These are phyloP conservation scores for Pseudomicrostroma phylloplanum DNA, from an alignment of 1,284 basidiomycete genomes.

Conservation along the genomic window DNA sequence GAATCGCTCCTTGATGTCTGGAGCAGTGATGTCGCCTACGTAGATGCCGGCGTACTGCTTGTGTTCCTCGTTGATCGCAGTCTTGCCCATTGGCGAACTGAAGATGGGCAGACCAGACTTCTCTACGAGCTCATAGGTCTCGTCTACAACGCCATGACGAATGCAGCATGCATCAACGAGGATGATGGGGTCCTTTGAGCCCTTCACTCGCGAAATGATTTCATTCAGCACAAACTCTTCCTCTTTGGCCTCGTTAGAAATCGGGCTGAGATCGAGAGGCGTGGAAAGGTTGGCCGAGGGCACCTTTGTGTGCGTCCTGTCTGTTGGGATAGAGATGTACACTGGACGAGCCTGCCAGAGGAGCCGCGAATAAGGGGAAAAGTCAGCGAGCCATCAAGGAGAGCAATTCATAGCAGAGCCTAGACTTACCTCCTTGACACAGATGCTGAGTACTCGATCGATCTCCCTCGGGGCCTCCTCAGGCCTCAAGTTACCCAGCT, in stretches of 20 bases:
- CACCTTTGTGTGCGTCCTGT: slow-evolving; percentile 68
- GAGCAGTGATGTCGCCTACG: slow-evolving; percentile 38
- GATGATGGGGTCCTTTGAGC: slow-evolving; percentile 66
- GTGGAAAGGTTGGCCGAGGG: slow-evolving; percentile 62
- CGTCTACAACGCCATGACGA: slow-evolving; percentile 67
- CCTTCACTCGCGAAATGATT: slow-evolving; percentile 63
- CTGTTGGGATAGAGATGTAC: slow-evolving; percentile 80
- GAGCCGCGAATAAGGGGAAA: too few species aligned
- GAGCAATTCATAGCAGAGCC: too few species aligned
- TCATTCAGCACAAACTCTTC: slow-evolving; percentile 55
- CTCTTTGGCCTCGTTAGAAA: slow-evolving; percentile 58
- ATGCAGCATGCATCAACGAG: slow-evolving; percentile 82
- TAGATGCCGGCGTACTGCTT: slow-evolving; percentile 80
- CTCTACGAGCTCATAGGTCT: slow-evolving; percentile 65
- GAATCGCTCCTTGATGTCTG: slow-evolving; percentile 66
- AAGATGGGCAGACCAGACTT: slow-evolving; percentile 56
- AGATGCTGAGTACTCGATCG: slow-evolving; percentile 70
- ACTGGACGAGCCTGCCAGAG: slow-evolving; percentile 57
- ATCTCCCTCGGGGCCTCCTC: slow-evolving; percentile 58
- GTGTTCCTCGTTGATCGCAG: slow-evolving; percentile 69
- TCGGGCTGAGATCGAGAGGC: slow-evolving; percentile 48
- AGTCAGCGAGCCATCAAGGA: too few species aligned
- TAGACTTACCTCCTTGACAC: slow-evolving; percentile 62
- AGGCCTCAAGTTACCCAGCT: slow-evolving; percentile 38
- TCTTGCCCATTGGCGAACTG: slow-evolving; percentile 81